These are phyloP conservation scores for Saturnispora bothae DNA, from an alignment of 805 yeast species.

Conservation along the genomic window DNA sequence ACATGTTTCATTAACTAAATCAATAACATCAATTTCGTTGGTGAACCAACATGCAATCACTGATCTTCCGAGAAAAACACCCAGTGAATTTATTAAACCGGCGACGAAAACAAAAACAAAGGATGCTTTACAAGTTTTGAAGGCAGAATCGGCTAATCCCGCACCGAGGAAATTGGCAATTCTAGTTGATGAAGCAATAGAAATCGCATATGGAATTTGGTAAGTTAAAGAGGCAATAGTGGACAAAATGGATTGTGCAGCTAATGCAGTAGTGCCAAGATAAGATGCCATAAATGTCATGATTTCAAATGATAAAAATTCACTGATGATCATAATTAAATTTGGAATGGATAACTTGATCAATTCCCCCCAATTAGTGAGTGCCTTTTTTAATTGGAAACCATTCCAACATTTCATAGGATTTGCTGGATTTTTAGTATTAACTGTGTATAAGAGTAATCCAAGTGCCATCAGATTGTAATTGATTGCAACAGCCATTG, in stretches of 20 bases:
- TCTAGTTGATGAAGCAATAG: constrained; percentile 67
- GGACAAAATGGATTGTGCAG: constrained; percentile 64
- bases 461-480: constrained; percentile 61
- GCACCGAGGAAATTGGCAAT: constrained; percentile 73
- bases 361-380: constrained; percentile 54
- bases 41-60: constrained; percentile 25
- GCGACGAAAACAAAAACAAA: constrained; percentile 18
- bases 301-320: constrained; percentile 70
- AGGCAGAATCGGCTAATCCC: constrained; percentile 23
- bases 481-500: constrained; percentile 60
- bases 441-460: constrained; percentile 37
- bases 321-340: constrained; percentile 66
- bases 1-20: constrained; percentile 19
- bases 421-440: constrained; percentile 32
- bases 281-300: constrained; percentile 59
- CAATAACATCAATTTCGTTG: constrained; percentile 22
- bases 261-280: constrained; percentile 51
- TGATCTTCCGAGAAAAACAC: constrained; percentile 19
- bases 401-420: constrained; percentile 31
- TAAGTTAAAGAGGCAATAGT: constrained; percentile 59
- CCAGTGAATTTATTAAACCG: constrained; percentile 19
- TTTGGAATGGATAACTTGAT: constrained; percentile 61
- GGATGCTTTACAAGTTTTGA: constrained; percentile 21
- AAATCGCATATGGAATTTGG: constrained; percentile 67
- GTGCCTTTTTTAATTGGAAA: constrained; percentile 26